Percentiles rank a stretch among this genome's conserved stretches.
phyloP scores from a whole-genome alignment of 2,329 filamentous ascomycete genomes.

The Lojkania enalia region DNA sequence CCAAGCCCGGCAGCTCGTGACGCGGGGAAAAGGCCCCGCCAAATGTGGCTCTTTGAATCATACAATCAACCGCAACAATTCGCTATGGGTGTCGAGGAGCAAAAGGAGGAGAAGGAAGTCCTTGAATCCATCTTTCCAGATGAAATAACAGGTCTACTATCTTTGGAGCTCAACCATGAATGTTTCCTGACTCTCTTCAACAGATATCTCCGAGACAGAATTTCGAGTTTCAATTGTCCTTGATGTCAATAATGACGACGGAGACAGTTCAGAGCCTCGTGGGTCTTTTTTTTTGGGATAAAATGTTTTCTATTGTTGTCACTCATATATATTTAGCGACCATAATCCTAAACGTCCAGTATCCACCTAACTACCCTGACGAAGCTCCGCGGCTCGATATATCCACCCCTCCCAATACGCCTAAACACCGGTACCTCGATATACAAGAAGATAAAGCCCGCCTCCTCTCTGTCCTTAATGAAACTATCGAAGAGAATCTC shows the following conservation, averaged over 20 bases:
- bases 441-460: slow-evolving; percentile 76
- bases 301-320: too few relatives aligned
- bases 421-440: slow-evolving; percentile 73
- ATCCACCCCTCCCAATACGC: slow-evolving; percentile 69
- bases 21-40: slow-evolving; percentile 25
- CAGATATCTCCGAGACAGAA: slow-evolving; percentile 87
- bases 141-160: slow-evolving; percentile 80
- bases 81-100: slow-evolving; percentile 71
- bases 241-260: slow-evolving; percentile 70
- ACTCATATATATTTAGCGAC: too few relatives aligned
- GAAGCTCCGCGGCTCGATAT: slow-evolving; percentile 82
- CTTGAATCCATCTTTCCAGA: slow-evolving; percentile 98
- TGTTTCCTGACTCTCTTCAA: too few relatives aligned
- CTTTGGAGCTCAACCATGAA: too few relatives aligned
- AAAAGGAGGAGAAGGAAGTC: slow-evolving; percentile 93
- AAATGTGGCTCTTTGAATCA: slow-evolving; percentile 8
- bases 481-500: slow-evolving; percentile 85
- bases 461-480: slow-evolving; percentile 71
- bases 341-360: slow-evolving; percentile 82
- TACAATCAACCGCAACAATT: slow-evolving; percentile 2
- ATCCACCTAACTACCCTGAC: slow-evolving; percentile 90
- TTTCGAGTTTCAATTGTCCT: slow-evolving; percentile 86
- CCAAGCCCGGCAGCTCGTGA: slow-evolving; percentile 20
- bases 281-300: too few relatives aligned
- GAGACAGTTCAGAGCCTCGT: slow-evolving; percentile 63